These are phyloP conservation scores for Globisporangium spiculum DNA, from an alignment of 352 stramenopile genomes.

Conservation along the genomic window DNA sequence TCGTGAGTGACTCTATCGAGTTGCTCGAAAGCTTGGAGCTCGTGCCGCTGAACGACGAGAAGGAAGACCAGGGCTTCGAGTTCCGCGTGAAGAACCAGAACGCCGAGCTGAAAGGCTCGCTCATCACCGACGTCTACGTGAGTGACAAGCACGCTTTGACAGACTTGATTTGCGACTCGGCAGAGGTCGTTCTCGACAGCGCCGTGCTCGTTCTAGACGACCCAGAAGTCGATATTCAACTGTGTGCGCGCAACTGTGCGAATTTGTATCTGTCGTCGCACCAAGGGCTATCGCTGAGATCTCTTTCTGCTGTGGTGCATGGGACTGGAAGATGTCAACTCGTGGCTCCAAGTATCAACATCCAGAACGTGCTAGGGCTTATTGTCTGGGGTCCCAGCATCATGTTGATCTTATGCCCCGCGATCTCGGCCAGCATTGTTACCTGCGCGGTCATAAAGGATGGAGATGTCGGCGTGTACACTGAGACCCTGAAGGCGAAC, in stretches of 20 bases:
- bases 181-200: not conserved
- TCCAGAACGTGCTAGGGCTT: not conserved
- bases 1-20: not conserved
- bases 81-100: not conserved
- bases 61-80: not conserved
- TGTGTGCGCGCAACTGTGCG: not conserved
- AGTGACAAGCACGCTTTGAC: not conserved
- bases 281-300: not conserved
- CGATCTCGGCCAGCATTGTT: too few relatives aligned
- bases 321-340: not conserved
- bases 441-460: too few relatives aligned
- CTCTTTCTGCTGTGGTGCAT: not conserved
- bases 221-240: not conserved
- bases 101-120: not conserved
- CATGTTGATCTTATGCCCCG: too few relatives aligned
- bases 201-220: not conserved
- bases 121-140: not conserved
- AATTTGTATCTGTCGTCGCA: not conserved
- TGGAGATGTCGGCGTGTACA: too few relatives aligned
- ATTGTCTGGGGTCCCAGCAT: too few relatives aligned
- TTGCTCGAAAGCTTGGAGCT: not conserved
- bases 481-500: too few relatives aligned
- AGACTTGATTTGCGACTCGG: not conserved
- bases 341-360: too few relatives aligned
- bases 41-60: not conserved